phyloP scores from a whole-genome alignment of 345 rosid species.

The Cochlearia excelsa region DNA sequence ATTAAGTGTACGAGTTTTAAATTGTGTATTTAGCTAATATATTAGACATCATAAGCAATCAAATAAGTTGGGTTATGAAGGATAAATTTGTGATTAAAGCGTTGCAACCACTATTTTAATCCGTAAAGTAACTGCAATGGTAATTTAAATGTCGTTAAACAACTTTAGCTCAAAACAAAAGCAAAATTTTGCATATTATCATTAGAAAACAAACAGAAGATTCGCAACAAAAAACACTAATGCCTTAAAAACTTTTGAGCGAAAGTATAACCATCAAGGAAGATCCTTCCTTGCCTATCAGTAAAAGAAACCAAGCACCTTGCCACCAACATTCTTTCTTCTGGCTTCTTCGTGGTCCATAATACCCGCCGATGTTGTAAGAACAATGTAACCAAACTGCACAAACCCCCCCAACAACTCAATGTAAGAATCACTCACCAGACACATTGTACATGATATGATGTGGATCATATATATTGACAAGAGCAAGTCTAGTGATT shows the following conservation, averaged over 20 bases:
- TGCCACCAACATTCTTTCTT: conserved; percentile 84
- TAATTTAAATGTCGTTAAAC: conserved; percentile 7
- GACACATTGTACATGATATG: too few relatives aligned
- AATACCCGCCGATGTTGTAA: conserved; percentile 79
- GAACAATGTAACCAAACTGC: conserved; percentile 74
- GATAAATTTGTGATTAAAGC: too few relatives aligned
- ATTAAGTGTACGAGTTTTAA: too few relatives aligned
- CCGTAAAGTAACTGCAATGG: too few relatives aligned
- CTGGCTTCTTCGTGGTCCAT: conserved; percentile 92
- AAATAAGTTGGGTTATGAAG: too few relatives aligned
- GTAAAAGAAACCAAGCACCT: conserved; percentile 80
- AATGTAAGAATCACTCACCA: too few relatives aligned
- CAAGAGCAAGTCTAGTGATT: background rate
- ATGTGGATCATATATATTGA: too few relatives aligned
- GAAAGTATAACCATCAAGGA: conserved; percentile 3
- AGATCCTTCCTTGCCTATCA: conserved; percentile 21
- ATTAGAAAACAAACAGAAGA: conserved; percentile 19
- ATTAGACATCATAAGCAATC: too few relatives aligned
- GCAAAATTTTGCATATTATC: conserved; percentile 26
- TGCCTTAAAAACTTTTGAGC: conserved; percentile 21
- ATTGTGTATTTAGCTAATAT: too few relatives aligned
- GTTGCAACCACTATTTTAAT: too few relatives aligned
- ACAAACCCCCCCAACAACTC: background rate
- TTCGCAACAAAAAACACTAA: conserved; percentile 23
- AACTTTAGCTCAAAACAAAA: conserved; percentile 5